These are phyloP conservation scores for Talaromyces pinophilus DNA, from an alignment of 2,329 filamentous ascomycete genomes.

Conservation along the genomic window DNA sequence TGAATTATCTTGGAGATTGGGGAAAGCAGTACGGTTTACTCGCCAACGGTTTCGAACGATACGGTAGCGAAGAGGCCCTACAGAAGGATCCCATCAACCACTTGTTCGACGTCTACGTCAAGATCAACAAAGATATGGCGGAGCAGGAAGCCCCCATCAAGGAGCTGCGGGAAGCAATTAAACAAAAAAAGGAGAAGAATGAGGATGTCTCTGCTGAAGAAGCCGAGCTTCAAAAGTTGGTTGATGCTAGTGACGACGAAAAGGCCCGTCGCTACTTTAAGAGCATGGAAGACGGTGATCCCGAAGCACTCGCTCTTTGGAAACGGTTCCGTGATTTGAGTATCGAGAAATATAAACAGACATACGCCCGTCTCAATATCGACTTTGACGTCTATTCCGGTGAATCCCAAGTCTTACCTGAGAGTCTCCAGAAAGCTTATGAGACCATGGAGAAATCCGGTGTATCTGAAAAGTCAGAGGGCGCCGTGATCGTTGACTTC, in stretches of 20 bases:
- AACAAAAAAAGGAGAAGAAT: constrained; percentile 50
- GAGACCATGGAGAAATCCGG: constrained; percentile 60
- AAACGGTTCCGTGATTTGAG: constrained; percentile 64
- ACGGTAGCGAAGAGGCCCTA: constrained; percentile 62
- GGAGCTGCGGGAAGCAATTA: constrained; percentile 54
- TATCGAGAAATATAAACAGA: constrained; percentile 65
- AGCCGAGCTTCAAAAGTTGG: constrained; percentile 50
- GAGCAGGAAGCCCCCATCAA: constrained; percentile 61
- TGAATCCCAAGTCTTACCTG: constrained; percentile 65
- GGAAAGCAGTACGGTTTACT: constrained; percentile 68
- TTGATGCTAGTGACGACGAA: constrained; percentile 59
- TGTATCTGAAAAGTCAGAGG: constrained; percentile 65
- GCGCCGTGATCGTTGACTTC: constrained; percentile 69
- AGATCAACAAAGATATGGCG: constrained; percentile 59
- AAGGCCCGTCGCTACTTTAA: constrained; percentile 66
- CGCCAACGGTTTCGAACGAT: constrained; percentile 63
- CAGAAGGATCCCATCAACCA: constrained; percentile 64
- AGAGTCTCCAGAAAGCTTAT: constrained; percentile 64
- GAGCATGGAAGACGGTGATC: constrained; percentile 65
- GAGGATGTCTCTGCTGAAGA: constrained; percentile 53
- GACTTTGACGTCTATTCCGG: constrained; percentile 67
- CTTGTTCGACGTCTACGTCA: constrained; percentile 66
- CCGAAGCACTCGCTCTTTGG: constrained; percentile 62
- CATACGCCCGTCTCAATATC: constrained; percentile 66
- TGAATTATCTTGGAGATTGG: constrained; percentile 71